Evolutionary conservation across 1,284 basidiomycete species (phyloP).

Genomic region (Austroboletus niveus): DNA sequence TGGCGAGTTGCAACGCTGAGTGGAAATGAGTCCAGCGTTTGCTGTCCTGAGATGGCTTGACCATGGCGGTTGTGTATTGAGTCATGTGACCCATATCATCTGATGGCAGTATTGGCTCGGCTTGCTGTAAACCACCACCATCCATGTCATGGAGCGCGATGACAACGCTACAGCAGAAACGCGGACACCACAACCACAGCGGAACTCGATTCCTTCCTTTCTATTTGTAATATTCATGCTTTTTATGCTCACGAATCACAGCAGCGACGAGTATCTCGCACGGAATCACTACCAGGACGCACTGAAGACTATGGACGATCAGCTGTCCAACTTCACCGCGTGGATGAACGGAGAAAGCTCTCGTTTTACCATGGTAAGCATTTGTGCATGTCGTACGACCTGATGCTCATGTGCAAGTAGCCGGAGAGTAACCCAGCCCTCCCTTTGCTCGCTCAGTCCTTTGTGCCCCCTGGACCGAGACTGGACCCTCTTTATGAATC

Average conservation of each 20-base stretch:
- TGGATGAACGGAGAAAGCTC: constrained; percentile 70
- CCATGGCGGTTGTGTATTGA: constrained; percentile 31
- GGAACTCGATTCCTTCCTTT: constrained; percentile 57
- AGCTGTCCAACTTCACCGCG: constrained; percentile 66
- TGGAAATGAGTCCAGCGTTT: constrained; percentile 75
- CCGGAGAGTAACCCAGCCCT: constrained; percentile 47
- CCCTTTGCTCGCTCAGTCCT: constrained; percentile 47
- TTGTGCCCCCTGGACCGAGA: constrained; percentile 45
- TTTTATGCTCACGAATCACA: constrained; percentile 72
- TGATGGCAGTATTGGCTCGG: background rate
- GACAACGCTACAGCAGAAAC: constrained; percentile 19
- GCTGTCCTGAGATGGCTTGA: constrained; percentile 46
- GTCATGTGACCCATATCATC: constrained; percentile 19
- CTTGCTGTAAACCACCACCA: background rate
- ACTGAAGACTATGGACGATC: constrained; percentile 53
- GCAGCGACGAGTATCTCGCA: constrained; percentile 58
- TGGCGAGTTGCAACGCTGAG: constrained; percentile 70
- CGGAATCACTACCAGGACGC: constrained; percentile 63
- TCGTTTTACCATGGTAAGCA: constrained; percentile 68
- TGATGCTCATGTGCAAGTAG: constrained; percentile 37
- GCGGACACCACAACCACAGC: constrained; percentile 16
- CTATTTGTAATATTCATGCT: constrained; percentile 70
- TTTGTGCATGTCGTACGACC: background rate
- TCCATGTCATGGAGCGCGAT: constrained; percentile 30
- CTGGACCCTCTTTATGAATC: constrained; percentile 50